Percentiles rank a stretch among this genome's conserved stretches.
Conservation (phyloP, 768 basidiomycete species). For the Candolleomyces efflorescens region DNA sequence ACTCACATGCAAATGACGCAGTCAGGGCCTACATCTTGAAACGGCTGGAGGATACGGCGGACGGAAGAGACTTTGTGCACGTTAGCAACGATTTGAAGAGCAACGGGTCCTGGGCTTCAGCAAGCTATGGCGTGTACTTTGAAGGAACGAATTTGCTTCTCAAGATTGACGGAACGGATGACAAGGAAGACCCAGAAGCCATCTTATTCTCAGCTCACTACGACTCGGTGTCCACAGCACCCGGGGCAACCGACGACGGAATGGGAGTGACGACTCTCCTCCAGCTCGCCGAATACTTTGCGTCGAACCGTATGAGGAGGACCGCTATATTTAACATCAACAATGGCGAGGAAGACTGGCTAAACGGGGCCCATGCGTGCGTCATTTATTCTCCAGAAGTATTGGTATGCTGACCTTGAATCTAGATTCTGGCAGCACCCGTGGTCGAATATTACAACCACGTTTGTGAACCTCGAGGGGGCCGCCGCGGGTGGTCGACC, state of each 20-base stretch:
- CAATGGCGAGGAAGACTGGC: slow-evolving; percentile 78
- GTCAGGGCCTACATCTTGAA: slow-evolving; percentile 58
- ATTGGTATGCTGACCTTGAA: not conserved
- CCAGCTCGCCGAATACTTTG: slow-evolving; percentile 57
- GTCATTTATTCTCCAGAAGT: slow-evolving; percentile 9
- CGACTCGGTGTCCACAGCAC: slow-evolving; percentile 73
- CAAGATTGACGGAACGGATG: slow-evolving; percentile 32
- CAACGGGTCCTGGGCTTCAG: slow-evolving; percentile 43
- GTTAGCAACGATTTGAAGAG: slow-evolving; percentile 31
- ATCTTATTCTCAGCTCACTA: slow-evolving; percentile 80
- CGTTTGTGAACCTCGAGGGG: slow-evolving; percentile 82
- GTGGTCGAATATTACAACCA: slow-evolving; percentile 61
- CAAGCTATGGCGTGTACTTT: slow-evolving; percentile 41
- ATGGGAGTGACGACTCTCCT: slow-evolving; percentile 67
- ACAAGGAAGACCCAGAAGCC: slow-evolving; percentile 17
- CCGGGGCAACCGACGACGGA: slow-evolving; percentile 75
- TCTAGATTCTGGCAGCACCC: slow-evolving; percentile 67
- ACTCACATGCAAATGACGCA: slow-evolving; percentile 70
- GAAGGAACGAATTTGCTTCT: slow-evolving; percentile 68
- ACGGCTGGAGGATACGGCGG: slow-evolving; percentile 46
- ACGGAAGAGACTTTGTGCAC: slow-evolving; percentile 40
- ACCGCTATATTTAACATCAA: slow-evolving; percentile 83
- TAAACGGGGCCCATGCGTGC: slow-evolving; percentile 68
- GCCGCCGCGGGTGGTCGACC: slow-evolving; percentile 78
- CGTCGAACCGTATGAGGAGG: slow-evolving; percentile 43